phyloP scores from a whole-genome alignment of 805 yeast genomes.

The Yarrowia hollandica region DNA sequence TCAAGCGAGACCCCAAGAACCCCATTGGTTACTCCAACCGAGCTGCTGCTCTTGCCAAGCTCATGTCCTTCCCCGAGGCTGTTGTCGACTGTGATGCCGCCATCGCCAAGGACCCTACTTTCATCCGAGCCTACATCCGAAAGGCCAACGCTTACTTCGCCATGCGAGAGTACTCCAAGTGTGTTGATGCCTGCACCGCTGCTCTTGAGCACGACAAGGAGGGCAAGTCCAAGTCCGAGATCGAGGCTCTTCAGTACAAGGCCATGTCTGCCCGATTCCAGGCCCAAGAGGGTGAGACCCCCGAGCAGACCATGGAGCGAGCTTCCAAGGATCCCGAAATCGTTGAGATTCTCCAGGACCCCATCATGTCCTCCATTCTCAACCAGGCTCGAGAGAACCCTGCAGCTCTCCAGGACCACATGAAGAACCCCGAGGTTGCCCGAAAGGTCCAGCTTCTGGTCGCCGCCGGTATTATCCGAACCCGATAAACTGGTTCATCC shows the following conservation, averaged over 20 bases:
- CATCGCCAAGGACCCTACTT: slow-evolving; percentile 80
- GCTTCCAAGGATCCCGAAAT: slow-evolving; percentile 93
- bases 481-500: slow-evolving; percentile 64
- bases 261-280: slow-evolving; percentile 77
- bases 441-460: slow-evolving; percentile 84
- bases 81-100: slow-evolving; percentile 90
- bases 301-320: slow-evolving; percentile 91
- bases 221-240: slow-evolving; percentile 64
- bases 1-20: slow-evolving; percentile 95
- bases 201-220: slow-evolving; percentile 78
- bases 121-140: slow-evolving; percentile 93
- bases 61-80: slow-evolving; percentile 97
- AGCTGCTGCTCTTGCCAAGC: slow-evolving; percentile 93
- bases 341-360: slow-evolving; percentile 83
- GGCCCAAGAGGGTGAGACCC: slow-evolving; percentile 82
- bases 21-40: slow-evolving; percentile 97
- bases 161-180: slow-evolving; percentile 79
- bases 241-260: slow-evolving; percentile 75
- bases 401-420: slow-evolving; percentile 94
- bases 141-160: slow-evolving; percentile 94
- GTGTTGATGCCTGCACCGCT: slow-evolving; percentile 73
- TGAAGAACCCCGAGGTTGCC: slow-evolving; percentile 92
- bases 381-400: slow-evolving; percentile 94
- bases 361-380: slow-evolving; percentile 92
- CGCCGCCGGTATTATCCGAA: slow-evolving; percentile 96